Evolutionary conservation across 75 land plant genomes (phyloP), one percentile per base, ranked within the genome.

Genomic region (Selaginella tamariscina): DNA sequence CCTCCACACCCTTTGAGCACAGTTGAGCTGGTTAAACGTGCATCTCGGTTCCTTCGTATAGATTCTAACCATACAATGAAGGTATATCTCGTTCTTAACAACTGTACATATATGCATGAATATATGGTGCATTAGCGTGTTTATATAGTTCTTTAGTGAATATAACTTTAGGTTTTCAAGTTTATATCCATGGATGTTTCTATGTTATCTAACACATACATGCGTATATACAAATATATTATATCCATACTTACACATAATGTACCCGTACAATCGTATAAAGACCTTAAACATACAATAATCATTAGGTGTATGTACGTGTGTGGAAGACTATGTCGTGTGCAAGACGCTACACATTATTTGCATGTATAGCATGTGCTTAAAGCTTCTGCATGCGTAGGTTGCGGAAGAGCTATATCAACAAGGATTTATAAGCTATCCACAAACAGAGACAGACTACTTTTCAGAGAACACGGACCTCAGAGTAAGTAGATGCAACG

Each of bases 21-120:
- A 0, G 80, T 92, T 67, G 97, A 92, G 77, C 80, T 92, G 55
- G 89, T 88, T 56, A 92, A 89, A 66, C 89, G 95, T 55, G 94
- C 95, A 24, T 92, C 97, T 5, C 79, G 85, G 30, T 86, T 86
- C 72, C 88, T 92, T 68, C 78, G 86, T 5, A 82, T 92, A 84
- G 87, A 95, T 73, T 89, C 97, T 21, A 89, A 89, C 30, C 90
- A 86, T 15, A 92, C 95, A 27, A 92, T 92, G 97, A 92, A 92
- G 86, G 97, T 81, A 5, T 39, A 15, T 2, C 5, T 59, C 20
- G 26, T 59, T 5, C 8, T 26, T 59, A 26, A 8, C 22, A 22
- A 22, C 21, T 29, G 64, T 29, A 22, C 27, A 27, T 68, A 54
- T 67, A 29, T 67, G 28, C 22, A 8, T 26, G 21, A 64, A 2